Evolutionary conservation across 2,329 filamentous ascomycete genomes (phyloP), one percentile per base, ranked within the genome.

Genomic region (Trichoderma sp.): DNA sequence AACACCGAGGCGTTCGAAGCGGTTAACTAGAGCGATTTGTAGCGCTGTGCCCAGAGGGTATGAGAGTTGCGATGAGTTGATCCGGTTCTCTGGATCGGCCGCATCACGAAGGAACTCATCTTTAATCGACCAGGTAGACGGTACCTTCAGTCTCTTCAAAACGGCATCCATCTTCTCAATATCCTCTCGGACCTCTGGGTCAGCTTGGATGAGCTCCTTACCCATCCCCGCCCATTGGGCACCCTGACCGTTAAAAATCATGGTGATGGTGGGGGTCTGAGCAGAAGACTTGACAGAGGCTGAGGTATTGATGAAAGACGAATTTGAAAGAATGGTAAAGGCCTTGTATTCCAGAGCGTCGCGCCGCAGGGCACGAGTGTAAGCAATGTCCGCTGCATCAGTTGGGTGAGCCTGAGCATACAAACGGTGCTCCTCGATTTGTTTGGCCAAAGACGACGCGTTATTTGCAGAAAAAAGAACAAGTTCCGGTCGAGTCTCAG

Each of bases 11-110:
- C 77, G 81, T 1, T 80, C 75, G 4, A 86, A 79, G 0, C 85
- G 77, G 7, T 86, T 79, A 3, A 83, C 84, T 3, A 88, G 77
- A 0, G 82, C 88, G 2, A 91, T 82, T 77, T 91, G 89, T 1
- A 91, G 59, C 0, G 89, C 88, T 0, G 89, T 90, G 69, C 86
- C 90, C 1, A 89, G 78, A 0, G 89, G 87, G 76, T 91, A 89
- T 0, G 86, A 85, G 27, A 89, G 77, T 4, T 84, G 82, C 0
- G 87, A 82, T n/a, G 79, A 69, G 45, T 81, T 67, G 33, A 81
- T 78, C n/a, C 59, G 56, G 9, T 81, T 71, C 18, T 79, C 64
- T 1, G 82, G 45, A 56, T 75, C 68, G 29, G 50, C 31, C 18
- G 71, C 45, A 60, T 67, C 31, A 5, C 60, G 62, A 5, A 68